Base-by-base conservation (phyloP, 768 basidiomycete species). In the Trametes cubensis region DNA sequence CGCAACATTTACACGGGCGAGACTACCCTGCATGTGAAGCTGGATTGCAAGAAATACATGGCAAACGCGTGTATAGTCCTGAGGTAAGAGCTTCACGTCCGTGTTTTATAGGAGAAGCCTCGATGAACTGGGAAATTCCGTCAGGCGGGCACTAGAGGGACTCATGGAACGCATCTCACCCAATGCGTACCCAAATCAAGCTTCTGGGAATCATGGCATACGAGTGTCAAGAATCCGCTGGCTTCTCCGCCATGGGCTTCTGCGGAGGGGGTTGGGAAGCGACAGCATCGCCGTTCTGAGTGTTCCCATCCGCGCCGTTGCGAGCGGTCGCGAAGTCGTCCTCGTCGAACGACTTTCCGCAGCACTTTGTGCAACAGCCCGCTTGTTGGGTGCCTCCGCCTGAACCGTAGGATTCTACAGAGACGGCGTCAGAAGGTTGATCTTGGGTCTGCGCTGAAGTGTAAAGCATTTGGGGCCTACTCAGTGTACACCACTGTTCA, bases 261-360 rank as follows among this genome's bases (percentile, higher is more conserved):
- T 49, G 56, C 17, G 56, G 56, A 6, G 56, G 26, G 23, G 62
- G 62, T 47, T 63, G 62, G 23, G 39, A 14, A 17, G n/a, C 26
- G 7, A 52, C 51, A 20, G 48, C 44, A 17, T 21, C n/a, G 34
- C 23, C 21, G 46, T 25, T 25, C 21, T n/a, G 48, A 10, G 25
- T 4, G 10, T 17, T 10, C 13, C 25, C 26, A 4, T 20, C 61
- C 26, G 41, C 18, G 28, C 47, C 61, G 28, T 52, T 57, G 21
- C 21, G 61, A 10, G 30, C 25, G 11, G 25, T 30, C 13, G 59
- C 46, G 41, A 63, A 63, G 8, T 58, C 56, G 45, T 63, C 62
- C 45, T 63, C 56, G 52, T 63, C 62, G 51, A 63, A 63, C 21
- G 62, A 63, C 20, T 54, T 34, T 2, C 45, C 30, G 46, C 56